A percentile compares a stretch with the other conserved stretches of the same genome.
Conservation (phyloP, 2,329 filamentous ascomycete genomes). For the Alternaria ventricosa region DNA sequence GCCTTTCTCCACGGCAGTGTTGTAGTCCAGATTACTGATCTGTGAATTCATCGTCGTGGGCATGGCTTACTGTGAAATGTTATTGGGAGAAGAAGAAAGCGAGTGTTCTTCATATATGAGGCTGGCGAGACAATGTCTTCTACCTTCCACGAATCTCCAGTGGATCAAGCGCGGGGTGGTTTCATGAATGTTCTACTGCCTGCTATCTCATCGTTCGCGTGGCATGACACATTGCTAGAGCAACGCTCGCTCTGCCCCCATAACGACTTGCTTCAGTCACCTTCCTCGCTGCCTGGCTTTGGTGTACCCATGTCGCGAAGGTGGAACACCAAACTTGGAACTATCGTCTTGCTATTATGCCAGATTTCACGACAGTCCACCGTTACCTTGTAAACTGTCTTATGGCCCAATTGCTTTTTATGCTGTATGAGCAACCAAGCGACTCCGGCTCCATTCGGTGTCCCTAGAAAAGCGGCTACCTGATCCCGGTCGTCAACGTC, state of each 20-base stretch:
- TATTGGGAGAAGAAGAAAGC: background rate
- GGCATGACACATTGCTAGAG: background rate
- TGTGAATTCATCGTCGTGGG: background rate
- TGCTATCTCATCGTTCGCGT: background rate
- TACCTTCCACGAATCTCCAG: background rate
- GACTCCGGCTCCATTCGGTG: slow-evolving; percentile 15
- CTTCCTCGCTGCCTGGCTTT: background rate
- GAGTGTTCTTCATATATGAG: background rate
- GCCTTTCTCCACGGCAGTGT: background rate
- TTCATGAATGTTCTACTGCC: background rate
- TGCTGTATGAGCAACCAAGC: slow-evolving; percentile 15
- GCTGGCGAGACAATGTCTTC: background rate
- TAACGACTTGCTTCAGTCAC: background rate
- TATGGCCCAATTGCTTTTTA: slow-evolving; percentile 5
- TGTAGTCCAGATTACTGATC: background rate
- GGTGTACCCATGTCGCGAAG: background rate
- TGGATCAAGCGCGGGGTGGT: background rate
- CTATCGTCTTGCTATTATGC: background rate
- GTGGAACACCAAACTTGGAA: background rate
- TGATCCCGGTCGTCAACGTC: background rate
- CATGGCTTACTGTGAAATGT: background rate
- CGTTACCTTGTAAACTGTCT: slow-evolving; percentile 8
- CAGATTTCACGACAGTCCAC: background rate
- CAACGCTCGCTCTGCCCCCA: background rate
- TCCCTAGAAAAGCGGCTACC: slow-evolving; percentile 3